phyloP scores from a whole-genome alignment of 495 filamentous ascomycete genomes.

The Hypoxylon lenormandii region DNA sequence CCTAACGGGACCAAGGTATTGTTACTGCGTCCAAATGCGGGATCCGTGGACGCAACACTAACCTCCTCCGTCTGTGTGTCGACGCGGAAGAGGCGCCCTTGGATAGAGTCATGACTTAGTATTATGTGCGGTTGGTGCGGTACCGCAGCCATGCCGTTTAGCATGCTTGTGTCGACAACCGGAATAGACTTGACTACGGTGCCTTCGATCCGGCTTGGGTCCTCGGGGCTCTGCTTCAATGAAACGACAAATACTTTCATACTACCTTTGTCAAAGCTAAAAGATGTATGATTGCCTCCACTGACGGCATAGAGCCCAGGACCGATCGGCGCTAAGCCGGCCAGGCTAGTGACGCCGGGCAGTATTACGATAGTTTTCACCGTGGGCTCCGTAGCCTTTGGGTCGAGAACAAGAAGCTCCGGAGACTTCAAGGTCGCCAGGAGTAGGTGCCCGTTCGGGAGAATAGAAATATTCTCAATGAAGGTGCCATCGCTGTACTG shows the following conservation, averaged over 20 bases:
- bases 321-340: neutral
- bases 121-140: neutral
- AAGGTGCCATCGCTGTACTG: neutral
- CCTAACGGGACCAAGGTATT: constrained; percentile 42
- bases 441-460: neutral
- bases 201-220: neutral
- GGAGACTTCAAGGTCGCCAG: neutral
- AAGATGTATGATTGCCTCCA: neutral
- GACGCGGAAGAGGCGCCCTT: neutral
- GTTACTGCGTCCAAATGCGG: neutral
- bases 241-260: neutral
- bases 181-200: neutral
- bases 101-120: neutral
- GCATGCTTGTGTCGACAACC: neutral
- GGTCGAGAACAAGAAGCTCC: neutral
- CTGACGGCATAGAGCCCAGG: neutral
- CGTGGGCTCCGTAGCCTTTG: neutral
- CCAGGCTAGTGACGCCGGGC: neutral
- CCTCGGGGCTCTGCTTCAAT: neutral
- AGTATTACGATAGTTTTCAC: neutral
- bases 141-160: neutral
- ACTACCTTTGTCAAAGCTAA: neutral
- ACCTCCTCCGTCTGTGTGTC: neutral
- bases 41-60: neutral
- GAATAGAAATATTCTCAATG: constrained; percentile 1